Base-by-base conservation (phyloP, 2,329 filamentous ascomycete genomes). In the Aspergillus aculeatinus region DNA sequence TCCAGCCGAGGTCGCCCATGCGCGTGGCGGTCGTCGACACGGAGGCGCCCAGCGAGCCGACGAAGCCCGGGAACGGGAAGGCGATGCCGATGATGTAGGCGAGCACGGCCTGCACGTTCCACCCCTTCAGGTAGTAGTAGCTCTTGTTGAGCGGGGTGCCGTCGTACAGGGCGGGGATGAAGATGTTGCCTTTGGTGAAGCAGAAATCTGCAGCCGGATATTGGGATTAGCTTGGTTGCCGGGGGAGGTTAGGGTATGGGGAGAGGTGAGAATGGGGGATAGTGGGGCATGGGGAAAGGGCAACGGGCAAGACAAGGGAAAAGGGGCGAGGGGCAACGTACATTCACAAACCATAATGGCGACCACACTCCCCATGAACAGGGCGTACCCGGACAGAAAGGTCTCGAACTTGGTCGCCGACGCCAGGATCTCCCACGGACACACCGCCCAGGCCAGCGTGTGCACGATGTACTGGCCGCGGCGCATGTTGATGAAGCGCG, bases 401-500 rank as follows among this genome's bases (percentile, higher is more conserved):
- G 52, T 56, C 52, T 59, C 52, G 31, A 62, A 58, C 10, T 55
- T 59, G 29, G 52, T 14, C 1, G 60, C 60, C 3, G 57, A 57
- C 12, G 48, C 29, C 12, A 62, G 54, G 47, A 62, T 62, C 35
- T 62, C 55, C 60, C 57, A 62, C 3, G 60, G 60, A 1, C 51
- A 53, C 23, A 62, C 77, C 2, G 79, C 79, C 82, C 83, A 86
- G 42, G 80, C 81, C 3, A 83, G 73, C 12, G 84, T 64, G 10
- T 82, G 80, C 3, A 80, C 78, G 47, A 85, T 72, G 29, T 85
- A 70, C 51, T 80, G 81, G 11, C 83, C 83, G 12, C 83, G 79
- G 21, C 72, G 71, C 66, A 86, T 84, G 65, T 85, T 84, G 62
- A 85, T 71, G 68, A 80, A 85, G 23, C 76, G 75, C 1, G 83